A percentile compares a stretch with the other conserved stretches of the same genome.
These are phyloP conservation scores for Pseudonitzschia multiseries DNA, from an alignment of 108 stramenopile genomes.

Conservation along the genomic window DNA sequence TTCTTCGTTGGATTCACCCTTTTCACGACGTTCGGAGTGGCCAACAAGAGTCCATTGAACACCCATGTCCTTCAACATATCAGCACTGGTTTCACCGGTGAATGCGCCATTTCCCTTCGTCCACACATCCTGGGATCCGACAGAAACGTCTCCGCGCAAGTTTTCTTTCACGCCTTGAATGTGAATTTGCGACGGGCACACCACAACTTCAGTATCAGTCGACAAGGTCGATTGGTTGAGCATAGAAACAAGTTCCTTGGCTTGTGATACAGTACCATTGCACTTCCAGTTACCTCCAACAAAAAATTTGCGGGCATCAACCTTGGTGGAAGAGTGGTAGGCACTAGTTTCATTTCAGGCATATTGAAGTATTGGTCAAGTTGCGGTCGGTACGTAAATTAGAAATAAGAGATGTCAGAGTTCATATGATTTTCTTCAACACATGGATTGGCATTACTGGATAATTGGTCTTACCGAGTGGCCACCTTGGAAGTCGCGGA, in stretches of 20 bases:
- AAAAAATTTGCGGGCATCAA: constrained; percentile 92
- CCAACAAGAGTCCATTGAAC: constrained; percentile 92
- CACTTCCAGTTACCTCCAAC: constrained; percentile 99
- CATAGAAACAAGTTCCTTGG: constrained; percentile 84
- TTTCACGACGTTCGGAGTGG: constrained; percentile 95
- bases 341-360: constrained; percentile 50
- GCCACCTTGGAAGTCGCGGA: constrained; percentile 30
- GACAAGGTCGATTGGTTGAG: constrained; percentile 83
- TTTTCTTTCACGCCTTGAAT: constrained; percentile 75
- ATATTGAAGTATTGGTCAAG: too few species aligned
- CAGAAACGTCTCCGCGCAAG: constrained; percentile 86
- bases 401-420: background rate
- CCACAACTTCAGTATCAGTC: constrained; percentile 93
- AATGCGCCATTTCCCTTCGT: constrained; percentile 89
- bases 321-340: constrained; percentile 63
- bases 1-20: constrained; percentile 92
- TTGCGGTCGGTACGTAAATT: too few species aligned
- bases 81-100: constrained; percentile 97
- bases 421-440: too few species aligned
- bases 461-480: constrained; percentile 27
- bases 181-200: constrained; percentile 93
- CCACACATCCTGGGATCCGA: constrained; percentile 95
- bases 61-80: constrained; percentile 97
- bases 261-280: constrained; percentile 87
- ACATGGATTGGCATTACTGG: too few species aligned